Percentiles rank a stretch among this genome's conserved stretches.
phyloP scores from a whole-genome alignment of 2,329 filamentous ascomycete genomes.

The Didymella arachidicola region DNA sequence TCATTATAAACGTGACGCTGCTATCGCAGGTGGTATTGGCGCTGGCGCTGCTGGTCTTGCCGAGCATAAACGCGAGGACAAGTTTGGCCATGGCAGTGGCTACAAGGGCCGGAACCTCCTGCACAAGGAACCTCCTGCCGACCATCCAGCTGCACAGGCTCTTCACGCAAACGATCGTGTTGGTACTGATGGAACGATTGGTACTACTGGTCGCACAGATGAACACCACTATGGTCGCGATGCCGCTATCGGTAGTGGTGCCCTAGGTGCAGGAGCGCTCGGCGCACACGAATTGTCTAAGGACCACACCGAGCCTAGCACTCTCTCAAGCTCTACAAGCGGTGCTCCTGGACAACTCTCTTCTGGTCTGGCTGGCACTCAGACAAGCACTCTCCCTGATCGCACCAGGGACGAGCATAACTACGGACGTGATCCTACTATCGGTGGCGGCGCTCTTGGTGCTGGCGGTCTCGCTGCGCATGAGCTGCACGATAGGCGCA shows the following conservation, averaged over 20 bases:
- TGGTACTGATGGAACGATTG: conserved; percentile 8
- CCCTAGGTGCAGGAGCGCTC: conserved; percentile 40
- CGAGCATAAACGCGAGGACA: conserved; percentile 10
- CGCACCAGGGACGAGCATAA: conserved; percentile 29
- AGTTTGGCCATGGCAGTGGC: conserved; percentile 21
- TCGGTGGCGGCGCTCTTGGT: conserved; percentile 40
- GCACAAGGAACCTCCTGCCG: conserved; percentile 53
- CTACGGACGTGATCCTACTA: conserved; percentile 36
- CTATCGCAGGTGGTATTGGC: conserved; percentile 30
- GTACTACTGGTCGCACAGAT: not conserved
- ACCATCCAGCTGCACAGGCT: conserved; percentile 43
- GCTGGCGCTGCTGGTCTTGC: conserved; percentile 29
- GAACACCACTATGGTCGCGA: conserved; percentile 37
- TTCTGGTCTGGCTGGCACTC: conserved; percentile 2
- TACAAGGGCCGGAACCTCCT: conserved; percentile 47
- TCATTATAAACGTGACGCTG: conserved; percentile 37
- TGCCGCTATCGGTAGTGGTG: conserved; percentile 40
- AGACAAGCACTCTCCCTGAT: conserved; percentile 14
- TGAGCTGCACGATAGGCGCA: conserved; percentile 33
- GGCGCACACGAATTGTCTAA: conserved; percentile 24
- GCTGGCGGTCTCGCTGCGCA: conserved; percentile 39
- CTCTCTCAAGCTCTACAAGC: not conserved
- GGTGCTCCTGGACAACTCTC: conserved; percentile 2
- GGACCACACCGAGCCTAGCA: conserved; percentile 7
- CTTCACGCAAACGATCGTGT: conserved; percentile 17